These are phyloP conservation scores for Euptelea pleiosperma DNA, from an alignment of 164 flowering plant genomes.

Conservation along the genomic window DNA sequence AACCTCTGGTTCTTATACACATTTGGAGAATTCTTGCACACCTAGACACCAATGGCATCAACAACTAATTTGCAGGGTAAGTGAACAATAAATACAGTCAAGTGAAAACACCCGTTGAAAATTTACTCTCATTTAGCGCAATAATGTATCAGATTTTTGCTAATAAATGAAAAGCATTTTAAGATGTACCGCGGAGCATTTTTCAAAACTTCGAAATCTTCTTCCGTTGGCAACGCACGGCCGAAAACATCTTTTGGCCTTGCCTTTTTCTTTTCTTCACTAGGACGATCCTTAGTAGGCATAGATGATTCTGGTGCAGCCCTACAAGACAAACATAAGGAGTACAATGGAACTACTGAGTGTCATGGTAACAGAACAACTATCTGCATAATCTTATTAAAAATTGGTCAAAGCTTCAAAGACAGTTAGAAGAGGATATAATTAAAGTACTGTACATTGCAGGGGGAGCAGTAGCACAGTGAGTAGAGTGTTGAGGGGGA, in stretches of 20 bases:
- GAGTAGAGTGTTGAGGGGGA: slow-evolving; percentile 25
- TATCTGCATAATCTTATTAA: not conserved
- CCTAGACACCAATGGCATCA: too few relatives aligned
- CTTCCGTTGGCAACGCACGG: slow-evolving; percentile 85
- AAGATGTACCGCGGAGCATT: slow-evolving; percentile 83
- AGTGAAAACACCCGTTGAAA: too few relatives aligned
- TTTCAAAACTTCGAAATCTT: slow-evolving; percentile 77
- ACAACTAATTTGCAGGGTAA: too few relatives aligned
- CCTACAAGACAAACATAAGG: slow-evolving; percentile 28
- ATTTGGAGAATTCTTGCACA: too few relatives aligned
- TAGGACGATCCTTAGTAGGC: slow-evolving; percentile 14
- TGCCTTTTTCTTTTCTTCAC: slow-evolving; percentile 56
- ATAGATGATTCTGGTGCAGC: slow-evolving; percentile 16
- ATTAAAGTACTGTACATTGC: slow-evolving; percentile 9
- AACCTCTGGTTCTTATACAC: too few relatives aligned
- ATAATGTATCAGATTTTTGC: too few relatives aligned
- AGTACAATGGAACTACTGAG: too few relatives aligned
- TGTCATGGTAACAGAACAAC: not conserved
- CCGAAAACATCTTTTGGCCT: slow-evolving; percentile 92
- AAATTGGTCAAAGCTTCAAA: too few relatives aligned
- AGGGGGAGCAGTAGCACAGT: slow-evolving; percentile 18
- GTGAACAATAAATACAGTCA: too few relatives aligned
- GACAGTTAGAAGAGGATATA: not conserved
- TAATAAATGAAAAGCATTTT: too few relatives aligned
- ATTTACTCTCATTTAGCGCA: too few relatives aligned